These are phyloP conservation scores for Lachnellula hyalina DNA, from an alignment of 2,329 filamentous ascomycete genomes.

Conservation along the genomic window DNA sequence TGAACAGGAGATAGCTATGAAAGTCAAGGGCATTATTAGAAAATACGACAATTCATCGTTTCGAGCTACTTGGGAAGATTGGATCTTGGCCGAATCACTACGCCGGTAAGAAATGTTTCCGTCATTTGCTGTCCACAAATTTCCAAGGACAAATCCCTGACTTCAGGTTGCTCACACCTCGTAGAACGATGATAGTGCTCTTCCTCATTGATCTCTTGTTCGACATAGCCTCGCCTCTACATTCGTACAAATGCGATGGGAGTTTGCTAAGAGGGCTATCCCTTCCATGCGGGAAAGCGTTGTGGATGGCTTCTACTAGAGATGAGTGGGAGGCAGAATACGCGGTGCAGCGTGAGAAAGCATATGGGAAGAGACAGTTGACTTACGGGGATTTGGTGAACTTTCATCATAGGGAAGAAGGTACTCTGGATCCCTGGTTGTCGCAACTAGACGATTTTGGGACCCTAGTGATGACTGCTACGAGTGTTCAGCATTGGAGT, in stretches of 20 bases:
- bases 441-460: slow-evolving; percentile 16
- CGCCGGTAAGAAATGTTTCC: slow-evolving; percentile 10
- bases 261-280: not conserved
- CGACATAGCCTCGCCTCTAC: slow-evolving; percentile 1
- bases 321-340: slow-evolving; percentile 13
- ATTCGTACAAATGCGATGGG: slow-evolving; percentile 5
- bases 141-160: not conserved
- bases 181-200: slow-evolving; percentile 13
- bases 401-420: not conserved
- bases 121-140: not conserved
- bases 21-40: not conserved
- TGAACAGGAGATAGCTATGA: not conserved
- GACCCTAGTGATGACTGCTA: slow-evolving; percentile 11
- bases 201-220: slow-evolving; percentile 14
- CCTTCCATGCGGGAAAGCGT: slow-evolving; percentile 10
- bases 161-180: not conserved
- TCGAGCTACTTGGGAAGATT: slow-evolving; percentile 8
- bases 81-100: slow-evolving; percentile 14
- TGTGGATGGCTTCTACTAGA: slow-evolving; percentile 12
- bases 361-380: not conserved
- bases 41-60: not conserved
- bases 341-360: not conserved
- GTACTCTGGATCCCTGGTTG: slow-evolving; percentile 13
- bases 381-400: slow-evolving; percentile 15
- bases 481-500: slow-evolving; percentile 1